Conservation (phyloP, 169 alveolate species). For the Neospora caninum region DNA sequence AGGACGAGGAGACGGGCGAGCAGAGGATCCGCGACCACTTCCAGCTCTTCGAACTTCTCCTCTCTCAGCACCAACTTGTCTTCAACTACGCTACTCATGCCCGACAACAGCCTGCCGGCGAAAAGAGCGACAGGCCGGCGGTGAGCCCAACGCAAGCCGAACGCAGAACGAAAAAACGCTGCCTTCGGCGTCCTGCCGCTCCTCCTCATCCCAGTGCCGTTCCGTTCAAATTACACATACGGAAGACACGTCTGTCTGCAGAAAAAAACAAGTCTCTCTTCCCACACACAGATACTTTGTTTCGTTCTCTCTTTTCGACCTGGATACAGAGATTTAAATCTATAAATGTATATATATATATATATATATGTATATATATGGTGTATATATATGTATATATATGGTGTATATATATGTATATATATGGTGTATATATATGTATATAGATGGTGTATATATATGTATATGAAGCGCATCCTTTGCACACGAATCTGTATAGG, state of each 20-base stretch:
- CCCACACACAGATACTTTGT: too few species aligned
- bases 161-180: not conserved
- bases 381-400: too few species aligned
- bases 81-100: slow-evolving; percentile 7
- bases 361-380: not conserved
- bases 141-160: not conserved
- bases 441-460: too few species aligned
- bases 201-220: not conserved
- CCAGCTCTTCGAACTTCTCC: slow-evolving; percentile 44
- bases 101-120: not conserved
- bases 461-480: too few species aligned
- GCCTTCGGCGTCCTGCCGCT: not conserved
- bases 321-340: not conserved
- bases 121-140: not conserved
- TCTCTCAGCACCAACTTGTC: slow-evolving; percentile 39
- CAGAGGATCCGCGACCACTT: slow-evolving; percentile 29
- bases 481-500: too few species aligned
- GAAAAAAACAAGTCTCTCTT: too few species aligned
- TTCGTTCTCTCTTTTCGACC: too few species aligned
- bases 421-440: too few species aligned
- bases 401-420: too few species aligned
- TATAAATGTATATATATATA: not conserved
- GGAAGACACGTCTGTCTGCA: too few species aligned
- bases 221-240: too few species aligned
- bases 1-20: slow-evolving; percentile 38